Percentiles rank a stretch among this genome's conserved stretches.
These are phyloP conservation scores for Phialophora chinensis DNA, from an alignment of 2,329 filamentous ascomycete species.

Conservation along the genomic window DNA sequence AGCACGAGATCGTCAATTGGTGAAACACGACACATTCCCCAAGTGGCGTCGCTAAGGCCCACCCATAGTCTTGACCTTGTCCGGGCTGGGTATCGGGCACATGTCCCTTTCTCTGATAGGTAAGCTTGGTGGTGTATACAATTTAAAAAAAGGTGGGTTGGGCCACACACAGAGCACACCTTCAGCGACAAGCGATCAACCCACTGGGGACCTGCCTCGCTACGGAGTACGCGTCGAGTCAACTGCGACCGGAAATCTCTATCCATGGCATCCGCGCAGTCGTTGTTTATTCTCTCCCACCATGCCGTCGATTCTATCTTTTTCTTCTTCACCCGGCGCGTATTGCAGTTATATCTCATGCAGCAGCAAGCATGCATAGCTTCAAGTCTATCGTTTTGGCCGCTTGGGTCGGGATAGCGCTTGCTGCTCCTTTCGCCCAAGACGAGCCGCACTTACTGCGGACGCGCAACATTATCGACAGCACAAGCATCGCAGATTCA, in stretches of 20 bases:
- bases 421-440: constrained; percentile 34
- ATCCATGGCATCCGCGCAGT: neutral
- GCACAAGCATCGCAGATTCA: constrained; percentile 39
- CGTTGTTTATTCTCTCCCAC: constrained; percentile 5
- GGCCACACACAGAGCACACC: neutral
- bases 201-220: constrained; percentile 4
- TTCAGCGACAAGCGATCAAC: constrained; percentile 3
- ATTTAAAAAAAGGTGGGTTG: constrained; percentile 24
- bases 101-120: constrained; percentile 7
- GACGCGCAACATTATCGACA: constrained; percentile 37
- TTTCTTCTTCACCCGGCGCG: constrained; percentile 2
- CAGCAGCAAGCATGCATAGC: constrained; percentile 25
- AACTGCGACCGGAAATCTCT: neutral
- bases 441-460: constrained; percentile 37
- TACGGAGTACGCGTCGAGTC: constrained; percentile 2
- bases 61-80: constrained; percentile 7
- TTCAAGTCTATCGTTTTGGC: constrained; percentile 23
- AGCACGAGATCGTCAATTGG: constrained; percentile 14
- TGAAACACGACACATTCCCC: constrained; percentile 10
- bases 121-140: constrained; percentile 13
- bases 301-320: constrained; percentile 13
- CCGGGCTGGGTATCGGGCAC: constrained; percentile 7
- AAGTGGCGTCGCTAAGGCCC: constrained; percentile 9
- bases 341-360: constrained; percentile 4
- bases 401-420: constrained; percentile 33